Conservation (phyloP, 495 filamentous ascomycete genomes). For the Elasticomyces elasticus region DNA sequence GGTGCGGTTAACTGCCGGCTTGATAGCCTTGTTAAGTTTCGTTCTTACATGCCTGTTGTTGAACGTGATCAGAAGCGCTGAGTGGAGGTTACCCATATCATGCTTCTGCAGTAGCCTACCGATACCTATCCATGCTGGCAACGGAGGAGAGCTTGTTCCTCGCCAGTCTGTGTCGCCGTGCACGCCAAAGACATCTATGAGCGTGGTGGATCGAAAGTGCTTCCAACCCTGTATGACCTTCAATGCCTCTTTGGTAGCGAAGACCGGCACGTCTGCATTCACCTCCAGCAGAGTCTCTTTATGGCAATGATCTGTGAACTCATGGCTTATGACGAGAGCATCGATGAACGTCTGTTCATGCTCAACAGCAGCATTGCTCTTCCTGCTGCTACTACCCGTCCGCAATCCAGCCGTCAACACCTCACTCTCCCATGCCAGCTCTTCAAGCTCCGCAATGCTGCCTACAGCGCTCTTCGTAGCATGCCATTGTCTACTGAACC, state of each 20-base stretch:
- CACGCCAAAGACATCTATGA: conserved; percentile 24
- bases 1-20: neutral
- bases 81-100: conserved; percentile 43
- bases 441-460: conserved; percentile 31
- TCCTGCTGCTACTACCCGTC: conserved; percentile 11
- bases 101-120: conserved; percentile 36
- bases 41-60: conserved; percentile 11
- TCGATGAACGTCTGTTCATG: conserved; percentile 31
- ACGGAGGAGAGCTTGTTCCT: conserved; percentile 25
- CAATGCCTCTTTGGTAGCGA: conserved; percentile 38
- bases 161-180: conserved; percentile 33
- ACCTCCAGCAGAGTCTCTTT: conserved; percentile 42
- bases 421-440: conserved; percentile 26
- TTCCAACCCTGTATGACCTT: conserved; percentile 38
- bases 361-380: neutral
- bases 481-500: conserved; percentile 50
- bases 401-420: conserved; percentile 16
- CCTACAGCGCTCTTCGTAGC: conserved; percentile 35
- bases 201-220: conserved; percentile 39
- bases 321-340: conserved; percentile 41
- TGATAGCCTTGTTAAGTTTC: neutral
- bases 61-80: conserved; percentile 44
- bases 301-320: conserved; percentile 53
- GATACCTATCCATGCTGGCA: conserved; percentile 45
- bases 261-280: conserved; percentile 37